phyloP scores from a whole-genome alignment of 2,329 filamentous ascomycete genomes.

The Alternaria dauci region DNA sequence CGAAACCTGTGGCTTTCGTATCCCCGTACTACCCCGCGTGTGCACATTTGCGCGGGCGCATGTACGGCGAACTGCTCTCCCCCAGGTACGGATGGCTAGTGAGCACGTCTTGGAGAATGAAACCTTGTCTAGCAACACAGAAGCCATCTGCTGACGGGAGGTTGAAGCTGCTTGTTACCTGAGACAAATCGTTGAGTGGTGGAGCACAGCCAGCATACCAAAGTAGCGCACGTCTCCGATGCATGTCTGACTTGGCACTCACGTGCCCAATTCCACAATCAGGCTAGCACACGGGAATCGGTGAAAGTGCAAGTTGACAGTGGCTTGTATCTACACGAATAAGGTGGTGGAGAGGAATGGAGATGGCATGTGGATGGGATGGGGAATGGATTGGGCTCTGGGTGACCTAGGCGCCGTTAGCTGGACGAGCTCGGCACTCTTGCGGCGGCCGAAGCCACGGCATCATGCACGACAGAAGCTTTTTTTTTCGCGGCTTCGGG shows the following conservation, averaged over 20 bases:
- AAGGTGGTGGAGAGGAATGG: not conserved
- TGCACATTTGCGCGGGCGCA: conserved; percentile 18
- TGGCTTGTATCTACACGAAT: conserved; percentile 8
- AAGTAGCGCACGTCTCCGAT: conserved; percentile 44
- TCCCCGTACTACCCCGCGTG: conserved; percentile 33
- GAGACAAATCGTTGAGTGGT: conserved; percentile 41
- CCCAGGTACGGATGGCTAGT: conserved; percentile 30
- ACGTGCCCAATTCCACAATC: conserved; percentile 28
- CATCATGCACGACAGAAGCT: not conserved
- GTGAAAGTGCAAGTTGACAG: conserved; percentile 26
- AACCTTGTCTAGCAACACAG: conserved; percentile 28
- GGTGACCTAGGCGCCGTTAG: conserved; percentile 1
- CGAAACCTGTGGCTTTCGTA: conserved; percentile 15
- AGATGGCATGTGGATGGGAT: not conserved
- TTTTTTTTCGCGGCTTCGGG: not conserved
- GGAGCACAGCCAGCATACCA: conserved; percentile 30
- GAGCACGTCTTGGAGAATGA: conserved; percentile 18
- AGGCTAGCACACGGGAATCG: conserved; percentile 26
- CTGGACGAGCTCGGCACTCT: conserved; percentile 5
- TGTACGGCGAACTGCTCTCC: conserved; percentile 18
- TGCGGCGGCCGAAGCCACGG: conserved; percentile 11
- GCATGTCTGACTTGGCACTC: conserved; percentile 43
- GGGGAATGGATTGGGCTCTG: not conserved
- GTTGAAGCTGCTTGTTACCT: conserved; percentile 36
- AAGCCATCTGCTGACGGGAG: conserved; percentile 36